Conservation (phyloP, 2,329 filamentous ascomycete species). For the Cryoendolithus antarcticus region DNA sequence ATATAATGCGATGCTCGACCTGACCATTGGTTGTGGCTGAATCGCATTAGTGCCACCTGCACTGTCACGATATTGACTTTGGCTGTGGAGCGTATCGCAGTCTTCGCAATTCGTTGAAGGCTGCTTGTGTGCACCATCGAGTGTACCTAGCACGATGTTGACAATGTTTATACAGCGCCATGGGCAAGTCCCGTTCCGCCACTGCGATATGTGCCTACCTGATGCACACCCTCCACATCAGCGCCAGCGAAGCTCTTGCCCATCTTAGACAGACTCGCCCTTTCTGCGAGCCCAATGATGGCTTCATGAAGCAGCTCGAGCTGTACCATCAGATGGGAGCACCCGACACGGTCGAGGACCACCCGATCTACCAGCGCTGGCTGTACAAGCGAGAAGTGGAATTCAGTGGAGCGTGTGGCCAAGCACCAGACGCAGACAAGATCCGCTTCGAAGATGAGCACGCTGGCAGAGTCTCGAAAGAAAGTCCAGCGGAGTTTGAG, state of each 20-base stretch:
- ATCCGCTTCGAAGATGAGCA: slow-evolving; percentile 72
- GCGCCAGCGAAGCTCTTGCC: slow-evolving; percentile 52
- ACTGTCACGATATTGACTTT: too few species aligned
- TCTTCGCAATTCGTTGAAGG: too few species aligned
- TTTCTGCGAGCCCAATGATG: slow-evolving; percentile 76
- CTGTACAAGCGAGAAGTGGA: slow-evolving; percentile 54
- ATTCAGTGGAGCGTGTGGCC: slow-evolving; percentile 57
- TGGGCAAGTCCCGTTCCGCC: slow-evolving; percentile 90
- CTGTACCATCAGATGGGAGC: slow-evolving; percentile 68
- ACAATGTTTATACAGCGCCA: slow-evolving; percentile 51
- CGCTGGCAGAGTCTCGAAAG: slow-evolving; percentile 5
- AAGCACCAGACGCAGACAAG: slow-evolving; percentile 62
- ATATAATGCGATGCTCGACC: too few species aligned
- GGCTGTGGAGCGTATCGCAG: too few species aligned
- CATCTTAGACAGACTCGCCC: slow-evolving; percentile 59
- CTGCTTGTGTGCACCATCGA: too few species aligned
- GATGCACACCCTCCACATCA: slow-evolving; percentile 45
- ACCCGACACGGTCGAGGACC: slow-evolving; percentile 49
- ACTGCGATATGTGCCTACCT: slow-evolving; percentile 75
- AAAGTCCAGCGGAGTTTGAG: slow-evolving; percentile 37
- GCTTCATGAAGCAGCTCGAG: slow-evolving; percentile 80
- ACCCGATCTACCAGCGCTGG: slow-evolving; percentile 73
- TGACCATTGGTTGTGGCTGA: too few species aligned
- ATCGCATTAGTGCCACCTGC: too few species aligned
- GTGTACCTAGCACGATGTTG: neutral